phyloP scores from a whole-genome alignment of 1,284 basidiomycete species.

The Takashimella koratensis region DNA sequence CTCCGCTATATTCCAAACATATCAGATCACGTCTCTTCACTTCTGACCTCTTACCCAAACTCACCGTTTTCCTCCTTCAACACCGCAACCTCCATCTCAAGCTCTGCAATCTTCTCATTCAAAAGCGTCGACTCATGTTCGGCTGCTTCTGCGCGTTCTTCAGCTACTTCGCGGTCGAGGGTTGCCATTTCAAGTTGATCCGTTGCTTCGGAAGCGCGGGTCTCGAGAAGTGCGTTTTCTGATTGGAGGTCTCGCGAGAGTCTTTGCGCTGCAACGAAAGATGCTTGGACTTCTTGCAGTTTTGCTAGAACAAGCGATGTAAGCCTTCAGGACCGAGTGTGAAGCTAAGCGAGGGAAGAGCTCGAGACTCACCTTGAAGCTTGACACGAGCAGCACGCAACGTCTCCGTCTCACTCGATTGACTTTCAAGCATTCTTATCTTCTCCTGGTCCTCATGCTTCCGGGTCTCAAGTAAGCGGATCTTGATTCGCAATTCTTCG shows the following conservation, averaged over 20 bases:
- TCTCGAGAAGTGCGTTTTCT: conserved; percentile 61
- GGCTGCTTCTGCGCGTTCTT: conserved; percentile 81
- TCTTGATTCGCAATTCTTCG: conserved; percentile 77
- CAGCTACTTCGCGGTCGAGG: conserved; percentile 95
- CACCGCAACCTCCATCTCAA: conserved; percentile 79
- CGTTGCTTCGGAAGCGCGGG: conserved; percentile 63
- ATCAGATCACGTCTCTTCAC: too few species aligned
- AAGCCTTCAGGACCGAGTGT: too few species aligned
- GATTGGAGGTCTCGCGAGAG: conserved; percentile 64
- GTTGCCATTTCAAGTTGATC: conserved; percentile 93
- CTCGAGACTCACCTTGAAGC: conserved; percentile 56
- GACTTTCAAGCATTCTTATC: conserved; percentile 77
- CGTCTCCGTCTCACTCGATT: conserved; percentile 74
- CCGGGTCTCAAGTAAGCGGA: conserved; percentile 79
- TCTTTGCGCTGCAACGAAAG: conserved; percentile 64
- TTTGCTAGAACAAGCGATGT: too few species aligned
- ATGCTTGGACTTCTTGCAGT: conserved; percentile 71
- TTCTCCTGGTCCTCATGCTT: conserved; percentile 79
- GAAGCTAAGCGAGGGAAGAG: background rate
- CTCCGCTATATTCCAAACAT: too few species aligned
- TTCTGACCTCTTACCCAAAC: conserved; percentile 11
- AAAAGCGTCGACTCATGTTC: conserved; percentile 72
- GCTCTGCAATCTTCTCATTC: conserved; percentile 71
- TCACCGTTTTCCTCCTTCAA: conserved; percentile 58
- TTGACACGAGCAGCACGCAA: conserved; percentile 83